Evolutionary conservation across 2,329 filamentous ascomycete genomes (phyloP), one percentile per base, ranked within the genome.

Genomic region (Colletotrichum agaves): DNA sequence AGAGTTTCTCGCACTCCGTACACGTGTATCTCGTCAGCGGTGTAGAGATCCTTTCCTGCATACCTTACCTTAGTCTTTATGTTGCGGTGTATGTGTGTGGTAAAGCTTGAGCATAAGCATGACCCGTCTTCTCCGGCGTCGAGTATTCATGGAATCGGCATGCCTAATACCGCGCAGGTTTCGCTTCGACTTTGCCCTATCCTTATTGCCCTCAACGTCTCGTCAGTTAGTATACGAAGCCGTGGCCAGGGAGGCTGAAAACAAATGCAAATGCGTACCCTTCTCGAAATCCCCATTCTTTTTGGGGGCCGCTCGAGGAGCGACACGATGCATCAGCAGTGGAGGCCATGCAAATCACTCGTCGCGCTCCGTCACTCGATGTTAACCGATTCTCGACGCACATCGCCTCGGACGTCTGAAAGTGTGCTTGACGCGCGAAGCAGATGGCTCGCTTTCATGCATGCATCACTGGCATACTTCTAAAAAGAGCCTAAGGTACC

Each of bases 271-370:
- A 27, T 5, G 4, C 4, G 4, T 27, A 27, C 27, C 27, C 1
- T 61, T 27, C 13, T 31, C 27, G 35, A 7, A 44, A 39, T 43
- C 44, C 31, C 64, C 61, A 59, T 53, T 37, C n/a, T 44, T 64
- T 47, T 67, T 64, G 64, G 64, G 64, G 61, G 64, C 61, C 21
- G 61, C 33, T 31, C 49, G 44, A 47, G 17, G 41, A 59, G 41
- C 39, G 15, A 63, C 44, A 37, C 58, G 49, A 39, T 50, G 52
- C 63, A 63, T 63, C 63, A 52, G 21, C 37, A 41, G 44, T 57
- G 52, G 59, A 67, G 17, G 59, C 43, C n/a, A 46, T 35, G 52
- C 37, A 50, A 50, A 52, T 50, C 37, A 21, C 27, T 35, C 41
- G 47, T 12, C 12, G 21, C 31, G 35, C 19, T 52, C 46, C 47